These are phyloP conservation scores for Podospora appendiculata DNA, from an alignment of 495 filamentous ascomycete species.

Conservation along the genomic window DNA sequence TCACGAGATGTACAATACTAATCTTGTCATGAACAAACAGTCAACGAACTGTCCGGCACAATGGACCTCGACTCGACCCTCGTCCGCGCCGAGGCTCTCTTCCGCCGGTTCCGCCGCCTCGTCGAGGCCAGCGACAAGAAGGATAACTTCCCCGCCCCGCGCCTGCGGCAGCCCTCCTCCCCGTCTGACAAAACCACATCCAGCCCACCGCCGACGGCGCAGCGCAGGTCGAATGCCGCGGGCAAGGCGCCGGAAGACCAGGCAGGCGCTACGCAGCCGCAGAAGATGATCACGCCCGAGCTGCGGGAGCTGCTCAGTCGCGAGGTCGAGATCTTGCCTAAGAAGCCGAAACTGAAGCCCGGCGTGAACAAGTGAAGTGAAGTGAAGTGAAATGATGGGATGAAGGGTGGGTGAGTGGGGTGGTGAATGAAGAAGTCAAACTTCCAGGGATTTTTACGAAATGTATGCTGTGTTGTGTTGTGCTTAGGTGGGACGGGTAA, in stretches of 20 bases:
- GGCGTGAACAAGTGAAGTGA: too few species aligned
- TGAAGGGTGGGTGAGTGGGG: too few species aligned
- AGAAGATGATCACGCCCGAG: slow-evolving; percentile 73
- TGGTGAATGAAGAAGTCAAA: too few species aligned
- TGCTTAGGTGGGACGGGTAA: too few species aligned
- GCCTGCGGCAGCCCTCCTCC: slow-evolving; percentile 6
- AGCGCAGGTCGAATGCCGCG: slow-evolving; percentile 1
- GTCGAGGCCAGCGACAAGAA: slow-evolving; percentile 87
- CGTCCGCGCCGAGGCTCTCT: slow-evolving; percentile 79
- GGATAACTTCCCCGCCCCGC: slow-evolving; percentile 63
- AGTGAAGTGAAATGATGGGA: too few species aligned
- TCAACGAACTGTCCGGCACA: slow-evolving; percentile 89
- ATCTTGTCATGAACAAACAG: slow-evolving; percentile 32
- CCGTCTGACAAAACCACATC: slow-evolving; percentile 4
- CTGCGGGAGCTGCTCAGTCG: slow-evolving; percentile 66
- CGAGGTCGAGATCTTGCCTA: slow-evolving; percentile 56
- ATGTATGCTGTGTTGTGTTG: too few species aligned
- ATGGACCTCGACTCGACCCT: slow-evolving; percentile 84
- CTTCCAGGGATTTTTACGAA: too few species aligned
- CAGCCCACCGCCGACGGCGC: slow-evolving; percentile 5
- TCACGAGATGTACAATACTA: background rate
- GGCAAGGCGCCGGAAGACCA: slow-evolving; percentile 15
- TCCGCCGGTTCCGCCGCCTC: slow-evolving; percentile 75
- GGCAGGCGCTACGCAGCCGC: slow-evolving; percentile 23
- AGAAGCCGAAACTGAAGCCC: slow-evolving; percentile 23